Evolutionary conservation across 179 eudicot species (phyloP), one percentile per base, ranked within the genome.

Genomic region (Dionaea muscipula): DNA sequence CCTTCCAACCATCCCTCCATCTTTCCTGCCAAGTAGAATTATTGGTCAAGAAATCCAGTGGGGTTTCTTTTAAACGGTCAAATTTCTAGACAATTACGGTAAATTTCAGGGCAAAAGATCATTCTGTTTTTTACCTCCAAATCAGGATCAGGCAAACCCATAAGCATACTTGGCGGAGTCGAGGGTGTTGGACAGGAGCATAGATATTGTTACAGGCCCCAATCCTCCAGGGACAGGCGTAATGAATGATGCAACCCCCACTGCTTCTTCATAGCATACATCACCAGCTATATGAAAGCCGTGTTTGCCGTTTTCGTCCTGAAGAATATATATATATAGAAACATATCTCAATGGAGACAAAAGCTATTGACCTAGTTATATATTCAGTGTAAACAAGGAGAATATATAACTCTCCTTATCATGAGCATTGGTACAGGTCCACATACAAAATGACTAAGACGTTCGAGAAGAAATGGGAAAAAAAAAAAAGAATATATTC

Each of bases 201-300:
- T 76, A 47, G 81, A 60, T 50, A 80, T 66, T 37, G 85, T 74
- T 17, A 80, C 68, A 55, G 85, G 85, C 27, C 81, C 85, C 44
- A 76, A 55, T 23, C 85, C 85, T 60, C 85, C 81, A 2, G 81
- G 85, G 21, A 80, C 85, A 45, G 81, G 85, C 31, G 85, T 80
- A 7, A 80, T 74, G 33, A 64, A 68, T 17, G 81, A 80, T 53
- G 73, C 81, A 44, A 73, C 71, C 55, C 12, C 20, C 11, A 71
- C 66, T 26, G 81, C 85, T 70, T 80, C 85, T 38, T 76, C 79
- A 47, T 67, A 76, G 73, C 85, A 80, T 47, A 76, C 85, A 46
- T 76, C 85, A 26, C 85, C 85, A 45, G 63, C 59, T 23, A 76
- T 17, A 40, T 40, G 67, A n/a, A 66, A 62, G 48, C 78, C 75